Evolutionary conservation across 768 basidiomycete genomes (phyloP), one percentile per base, ranked within the genome.

Genomic region (Naematelia aurantialba): DNA sequence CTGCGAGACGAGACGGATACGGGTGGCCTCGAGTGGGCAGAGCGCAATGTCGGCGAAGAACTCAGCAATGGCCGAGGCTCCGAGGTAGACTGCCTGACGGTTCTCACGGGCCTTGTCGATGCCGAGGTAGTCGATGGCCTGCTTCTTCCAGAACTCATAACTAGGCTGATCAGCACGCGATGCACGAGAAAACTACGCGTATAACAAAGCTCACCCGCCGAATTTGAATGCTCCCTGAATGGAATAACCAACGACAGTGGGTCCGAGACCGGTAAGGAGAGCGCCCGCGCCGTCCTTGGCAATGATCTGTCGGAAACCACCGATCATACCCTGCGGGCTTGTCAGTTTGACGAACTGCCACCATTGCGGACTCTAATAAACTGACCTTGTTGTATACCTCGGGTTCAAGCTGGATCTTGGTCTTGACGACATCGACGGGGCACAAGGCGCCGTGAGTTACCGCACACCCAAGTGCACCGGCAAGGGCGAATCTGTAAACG

Each of bases 201-300:
- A 42, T n/a, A 39, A 27, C 22, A 45, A 24, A 4, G 55, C 74
- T 61, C 45, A 79, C 69, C 93, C 89, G 81, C 93, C 93, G 78
- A 90, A 96, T 81, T 97, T 97, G 87, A 94, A 91, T 85, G 92
- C 87, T 76, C 93, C 93, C 81, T 96, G 93, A 70, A 91, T 83
- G 8, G 90, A 89, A 82, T 93, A 93, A 64, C 93, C 91, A 79
- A 94, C 82, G 63, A 91, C 81, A 60, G 93, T 97, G 55, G 93
- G 93, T 34, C 89, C 89, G 75, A 96, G 81, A 72, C 93, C 93
- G 79, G 94, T 97, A 86, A 91, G 88, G 79, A 96, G 85, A 78
- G 90, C 93, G 39, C 78, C 84, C 60, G 85, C 79, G 70, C 92
- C 96, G 82, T 99, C 96, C 72, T 89, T 82, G 58, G 83, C 86